These are phyloP conservation scores for Mortierella claussenii DNA, from an alignment of 192 early-diverging fungal genomes.

Conservation along the genomic window DNA sequence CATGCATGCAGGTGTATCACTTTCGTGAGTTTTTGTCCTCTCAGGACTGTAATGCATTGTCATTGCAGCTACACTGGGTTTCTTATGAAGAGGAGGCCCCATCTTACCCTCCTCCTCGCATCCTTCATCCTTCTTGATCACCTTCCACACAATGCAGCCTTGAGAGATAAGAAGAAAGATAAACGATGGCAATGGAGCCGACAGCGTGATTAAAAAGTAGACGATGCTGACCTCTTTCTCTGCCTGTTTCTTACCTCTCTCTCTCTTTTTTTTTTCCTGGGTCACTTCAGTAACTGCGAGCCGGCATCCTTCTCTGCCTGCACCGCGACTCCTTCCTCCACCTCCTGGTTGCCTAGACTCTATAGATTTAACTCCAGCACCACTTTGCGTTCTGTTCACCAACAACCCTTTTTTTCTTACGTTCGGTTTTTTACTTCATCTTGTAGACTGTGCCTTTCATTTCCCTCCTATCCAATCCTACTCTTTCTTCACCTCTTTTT, in stretches of 20 bases:
- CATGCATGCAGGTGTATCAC: too few relatives aligned
- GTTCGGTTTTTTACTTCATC: constrained; percentile 14
- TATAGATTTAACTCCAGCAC: too few relatives aligned
- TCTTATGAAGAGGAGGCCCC: too few relatives aligned
- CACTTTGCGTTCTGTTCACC: not conserved
- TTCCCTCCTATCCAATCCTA: not conserved
- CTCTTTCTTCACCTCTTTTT: not conserved
- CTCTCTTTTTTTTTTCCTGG: not conserved
- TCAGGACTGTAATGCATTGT: too few relatives aligned
- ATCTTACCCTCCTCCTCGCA: too few relatives aligned
- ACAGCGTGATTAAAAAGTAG: not conserved
- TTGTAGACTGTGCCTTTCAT: not conserved
- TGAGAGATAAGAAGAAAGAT: not conserved
- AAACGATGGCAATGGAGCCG: not conserved
- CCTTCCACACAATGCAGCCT: not conserved
- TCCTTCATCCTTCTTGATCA: not conserved
- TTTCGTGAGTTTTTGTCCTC: too few relatives aligned
- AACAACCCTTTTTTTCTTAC: constrained; percentile 17
- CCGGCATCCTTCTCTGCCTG: not conserved
- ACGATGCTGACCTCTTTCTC: not conserved
- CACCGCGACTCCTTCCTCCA: not conserved
- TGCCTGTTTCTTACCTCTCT: not conserved
- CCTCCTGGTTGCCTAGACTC: not conserved
- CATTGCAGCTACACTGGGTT: too few relatives aligned
- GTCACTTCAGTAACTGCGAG: not conserved